These are phyloP conservation scores for Andrographis paniculata DNA, from an alignment of 305 asterid species.

Conservation along the genomic window DNA sequence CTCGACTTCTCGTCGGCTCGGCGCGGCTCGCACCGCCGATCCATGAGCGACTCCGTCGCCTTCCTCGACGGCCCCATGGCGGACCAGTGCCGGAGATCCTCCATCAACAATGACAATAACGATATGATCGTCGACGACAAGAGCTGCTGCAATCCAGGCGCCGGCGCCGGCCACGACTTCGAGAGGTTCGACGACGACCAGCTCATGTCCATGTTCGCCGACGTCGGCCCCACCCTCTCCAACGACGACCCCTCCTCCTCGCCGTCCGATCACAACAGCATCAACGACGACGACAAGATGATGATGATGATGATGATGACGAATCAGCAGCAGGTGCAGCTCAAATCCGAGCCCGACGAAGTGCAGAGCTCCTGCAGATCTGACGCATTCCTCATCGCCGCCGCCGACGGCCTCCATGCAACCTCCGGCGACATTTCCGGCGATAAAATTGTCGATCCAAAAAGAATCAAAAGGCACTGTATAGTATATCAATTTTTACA, in stretches of 20 bases:
- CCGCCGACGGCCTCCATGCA: conserved; percentile 17
- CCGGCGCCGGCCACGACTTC: conserved; percentile 25
- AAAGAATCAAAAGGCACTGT: conserved; percentile 66
- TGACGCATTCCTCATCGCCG: no score
- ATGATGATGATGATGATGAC: conserved; percentile 4
- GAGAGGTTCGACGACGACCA: conserved; percentile 77
- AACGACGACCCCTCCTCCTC: conserved; percentile 60
- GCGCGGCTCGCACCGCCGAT: conserved; percentile 60
- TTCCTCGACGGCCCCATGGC: conserved; percentile 62
- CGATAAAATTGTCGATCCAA: conserved; percentile 60
- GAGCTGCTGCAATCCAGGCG: background rate
- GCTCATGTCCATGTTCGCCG: conserved; percentile 77
- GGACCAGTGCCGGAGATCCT: conserved; percentile 53
- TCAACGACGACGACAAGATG: conserved; percentile 34
- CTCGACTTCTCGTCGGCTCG: conserved; percentile 65
- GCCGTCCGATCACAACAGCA: conserved; percentile 67
- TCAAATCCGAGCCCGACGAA: conserved; percentile 65
- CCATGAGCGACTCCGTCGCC: conserved; percentile 70
- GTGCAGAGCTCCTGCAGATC: conserved; percentile 55
- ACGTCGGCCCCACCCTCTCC: conserved; percentile 40
- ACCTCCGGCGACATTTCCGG: conserved; percentile 28
- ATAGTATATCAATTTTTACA: background rate
- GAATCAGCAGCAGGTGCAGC: conserved; percentile 28
- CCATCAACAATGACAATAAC: conserved; percentile 8
- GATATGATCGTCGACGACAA: background rate